Base-by-base conservation (phyloP, 768 basidiomycete genomes). In the Boletellus sp. region DNA sequence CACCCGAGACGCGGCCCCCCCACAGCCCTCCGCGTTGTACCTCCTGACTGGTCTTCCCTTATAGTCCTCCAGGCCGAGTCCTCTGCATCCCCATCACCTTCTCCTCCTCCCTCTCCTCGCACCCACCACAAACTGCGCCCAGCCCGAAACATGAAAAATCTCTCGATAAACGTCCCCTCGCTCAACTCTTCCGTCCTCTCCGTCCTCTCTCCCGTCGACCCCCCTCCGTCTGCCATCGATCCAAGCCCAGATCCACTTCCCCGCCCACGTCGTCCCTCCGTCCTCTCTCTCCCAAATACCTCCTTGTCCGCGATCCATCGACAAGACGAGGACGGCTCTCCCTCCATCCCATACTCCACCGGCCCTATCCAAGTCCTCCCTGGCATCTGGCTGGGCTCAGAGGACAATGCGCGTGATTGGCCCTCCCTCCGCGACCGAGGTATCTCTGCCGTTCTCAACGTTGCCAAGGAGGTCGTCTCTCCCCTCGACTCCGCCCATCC, bases 391-490 rank as follows among this genome's bases (percentile, higher is more conserved):
- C 81, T 95, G 10, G 94, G 93, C 55, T 89, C 89, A 48, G 91
- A 94, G 67, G 91, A 93, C 69, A 94, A 94, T 58, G 91, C 88
- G 38, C 80, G 84, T 50, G 87, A 94, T 68, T 90, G 87, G 84
- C 73, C 72, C 36, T 74, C 75, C 23, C 81, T 94, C 50, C 61
- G 80, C 20, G 78, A 86, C 45, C 79, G 83, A 31, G 81, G 85
- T 34, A 92, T 94, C 62, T 80, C 77, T 53, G 81, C 87, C 39
- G 79, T 95, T 19, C 79, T 95, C 68, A 94, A 95, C 66, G 94
- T 95, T 31, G 93, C 93, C 40, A 93, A 94, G 72, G 93, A 96
- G 67, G 89, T 96, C 54, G 65, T 75, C 38, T 80, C 81, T n/a
- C 81, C 84, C 43, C 81, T 89, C 60, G 84, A 87, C 60, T 55